A percentile compares a stretch with the other conserved stretches of the same genome.
Evolutionary conservation across 768 basidiomycete genomes (phyloP).

Genomic region (Xerocomus potaroensis): DNA sequence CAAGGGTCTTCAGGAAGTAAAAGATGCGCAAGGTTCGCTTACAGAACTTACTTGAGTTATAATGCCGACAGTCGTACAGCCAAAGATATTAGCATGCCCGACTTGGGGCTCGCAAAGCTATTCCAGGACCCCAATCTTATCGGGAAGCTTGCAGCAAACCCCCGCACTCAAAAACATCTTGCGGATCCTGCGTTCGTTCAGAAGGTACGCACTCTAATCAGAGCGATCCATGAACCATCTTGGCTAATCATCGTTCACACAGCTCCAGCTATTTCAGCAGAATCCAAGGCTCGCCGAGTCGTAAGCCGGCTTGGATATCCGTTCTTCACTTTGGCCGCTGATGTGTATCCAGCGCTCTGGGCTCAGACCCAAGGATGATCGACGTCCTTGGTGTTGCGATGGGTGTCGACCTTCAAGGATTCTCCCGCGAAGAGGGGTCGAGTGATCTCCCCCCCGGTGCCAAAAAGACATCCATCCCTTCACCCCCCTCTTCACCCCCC

Average conservation of each 20-base stretch:
- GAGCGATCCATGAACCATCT: neutral
- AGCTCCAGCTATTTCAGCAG: slow-evolving; percentile 65
- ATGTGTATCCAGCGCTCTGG: slow-evolving; percentile 42
- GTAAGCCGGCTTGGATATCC: slow-evolving; percentile 31
- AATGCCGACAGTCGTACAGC: slow-evolving; percentile 20
- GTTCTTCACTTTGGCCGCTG: slow-evolving; percentile 1
- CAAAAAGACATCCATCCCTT: slow-evolving; percentile 21
- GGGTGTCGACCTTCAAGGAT: slow-evolving; percentile 89
- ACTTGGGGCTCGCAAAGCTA: slow-evolving; percentile 63
- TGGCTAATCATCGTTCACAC: neutral
- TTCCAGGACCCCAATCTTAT: slow-evolving; percentile 83
- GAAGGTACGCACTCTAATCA: slow-evolving; percentile 38
- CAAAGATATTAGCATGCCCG: slow-evolving; percentile 38
- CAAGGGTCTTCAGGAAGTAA: slow-evolving; percentile 87
- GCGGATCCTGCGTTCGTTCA: slow-evolving; percentile 80
- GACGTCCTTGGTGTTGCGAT: slow-evolving; percentile 89
- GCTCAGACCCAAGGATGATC: slow-evolving; percentile 85
- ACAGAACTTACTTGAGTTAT: neutral
- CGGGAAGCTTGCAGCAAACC: slow-evolving; percentile 81
- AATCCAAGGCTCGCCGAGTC: slow-evolving; percentile 61
- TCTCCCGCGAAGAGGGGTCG: slow-evolving; percentile 79
- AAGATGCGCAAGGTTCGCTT: slow-evolving; percentile 70
- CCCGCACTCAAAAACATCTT: slow-evolving; percentile 79
- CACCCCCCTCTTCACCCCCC: slow-evolving; percentile 25
- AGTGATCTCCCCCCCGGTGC: slow-evolving; percentile 69